Evolutionary conservation across 495 filamentous ascomycete species (phyloP), one percentile per base, ranked within the genome.

Genomic region (Tetracladium setigerum): DNA sequence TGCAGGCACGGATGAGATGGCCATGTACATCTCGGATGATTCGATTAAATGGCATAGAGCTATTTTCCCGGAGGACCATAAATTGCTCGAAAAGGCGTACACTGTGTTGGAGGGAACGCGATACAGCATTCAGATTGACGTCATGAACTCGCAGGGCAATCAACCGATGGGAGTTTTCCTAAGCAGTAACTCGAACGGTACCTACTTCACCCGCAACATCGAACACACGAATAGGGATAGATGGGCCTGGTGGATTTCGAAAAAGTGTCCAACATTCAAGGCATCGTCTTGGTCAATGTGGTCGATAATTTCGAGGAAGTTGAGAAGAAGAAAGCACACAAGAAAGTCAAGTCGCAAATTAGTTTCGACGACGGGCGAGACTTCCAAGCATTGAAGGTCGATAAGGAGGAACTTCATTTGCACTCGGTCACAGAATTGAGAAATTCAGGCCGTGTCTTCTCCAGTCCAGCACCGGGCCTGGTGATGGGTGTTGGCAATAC

Each of bases 41-140:
- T 78, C 87, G 22, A 67, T 72, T 27, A 82, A 72, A 22, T 98
- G 92, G 92, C 85, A 95, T 59, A 81, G 87, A n/a, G 92, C 91
- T 40, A 74, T 91, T 52, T 97, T 98, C 63, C 79, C 77, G 35
- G 77, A 78, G 27, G 73, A 78, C 22, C 86, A 90, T 60, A 82
- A 79, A 36, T 62, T 98, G 18, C 77, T 85, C 55, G 76, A 96
- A 61, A 78, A 92, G 57, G 88, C 87, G 12, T 98, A 96, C 60
- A 98, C 92, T 1, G 72, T 97, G 17, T 72, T 98, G 24, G 91
- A 96, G 66, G 90, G 87, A 52, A 96, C 92, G 14, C 87, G 95
- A 54, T 95, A 97, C 70, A 95, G 90, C 67, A 87, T 98, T 50
- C 89, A 96, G 62, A 81, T 98, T 34, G 89, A 97, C 70, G 90